Percentiles rank a stretch among this genome's conserved stretches.
These are phyloP conservation scores for Pseudogymnoascus sp. DNA, from an alignment of 2,329 filamentous ascomycete species.

Conservation along the genomic window DNA sequence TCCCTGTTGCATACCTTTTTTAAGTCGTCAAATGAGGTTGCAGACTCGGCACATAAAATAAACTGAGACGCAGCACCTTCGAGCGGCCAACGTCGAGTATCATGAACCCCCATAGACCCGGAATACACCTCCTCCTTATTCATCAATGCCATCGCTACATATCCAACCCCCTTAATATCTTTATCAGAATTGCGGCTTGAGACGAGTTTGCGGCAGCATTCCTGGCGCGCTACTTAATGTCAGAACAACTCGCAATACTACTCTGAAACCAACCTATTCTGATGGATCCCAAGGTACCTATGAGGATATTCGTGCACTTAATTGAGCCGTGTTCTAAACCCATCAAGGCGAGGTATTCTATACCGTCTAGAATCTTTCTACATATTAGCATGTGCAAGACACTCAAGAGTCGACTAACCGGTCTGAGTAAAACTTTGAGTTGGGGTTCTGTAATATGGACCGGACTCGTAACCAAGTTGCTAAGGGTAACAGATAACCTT, in stretches of 20 bases:
- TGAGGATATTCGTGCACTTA: conserved; percentile 13
- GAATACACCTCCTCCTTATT: conserved; percentile 10
- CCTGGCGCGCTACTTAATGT: conserved; percentile 9
- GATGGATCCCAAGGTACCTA: conserved; percentile 10
- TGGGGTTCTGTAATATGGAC: background rate
- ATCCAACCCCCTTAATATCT: conserved; percentile 14
- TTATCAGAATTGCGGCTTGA: background rate
- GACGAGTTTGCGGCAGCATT: conserved; percentile 1
- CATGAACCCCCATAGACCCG: conserved; percentile 8
- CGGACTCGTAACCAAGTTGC: too few species aligned
- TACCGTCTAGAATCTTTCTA: conserved; percentile 10
- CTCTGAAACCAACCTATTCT: conserved; percentile 10
- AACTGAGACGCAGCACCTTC: conserved; percentile 9
- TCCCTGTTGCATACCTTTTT: too few species aligned
- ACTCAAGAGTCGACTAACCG: conserved; percentile 5
- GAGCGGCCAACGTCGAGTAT: conserved; percentile 5
- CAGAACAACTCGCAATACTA: background rate
- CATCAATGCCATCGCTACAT: conserved; percentile 13
- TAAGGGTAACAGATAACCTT: too few species aligned
- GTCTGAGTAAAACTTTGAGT: conserved; percentile 9
- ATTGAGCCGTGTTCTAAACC: conserved; percentile 11
- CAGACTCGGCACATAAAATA: conserved; percentile 8
- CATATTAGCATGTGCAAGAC: background rate
- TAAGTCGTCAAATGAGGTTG: background rate
- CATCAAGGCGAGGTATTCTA: conserved; percentile 10